These are phyloP conservation scores for Phytophthora melonis DNA, from an alignment of 352 stramenopile species.

Conservation along the genomic window DNA sequence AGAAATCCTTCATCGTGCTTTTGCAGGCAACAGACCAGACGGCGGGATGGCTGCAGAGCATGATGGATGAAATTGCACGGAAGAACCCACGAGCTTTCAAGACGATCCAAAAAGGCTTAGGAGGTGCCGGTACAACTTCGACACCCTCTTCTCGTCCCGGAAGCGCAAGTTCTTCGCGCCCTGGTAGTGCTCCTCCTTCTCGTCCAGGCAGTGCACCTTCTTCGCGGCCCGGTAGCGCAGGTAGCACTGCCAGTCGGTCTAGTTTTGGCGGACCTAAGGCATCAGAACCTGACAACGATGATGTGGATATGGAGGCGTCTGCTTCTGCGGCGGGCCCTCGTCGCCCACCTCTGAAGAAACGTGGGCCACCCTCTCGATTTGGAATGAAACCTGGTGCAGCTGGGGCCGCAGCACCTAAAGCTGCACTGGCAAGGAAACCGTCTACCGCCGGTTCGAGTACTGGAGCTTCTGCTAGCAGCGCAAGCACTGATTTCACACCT, in stretches of 20 bases:
- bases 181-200: slow-evolving; percentile 32
- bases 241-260: slow-evolving; percentile 36
- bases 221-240: slow-evolving; percentile 42
- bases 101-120: slow-evolving; percentile 64
- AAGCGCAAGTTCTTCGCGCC: slow-evolving; percentile 43
- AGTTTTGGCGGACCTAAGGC: slow-evolving; percentile 27
- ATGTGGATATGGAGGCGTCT: slow-evolving; percentile 46
- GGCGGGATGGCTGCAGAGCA: slow-evolving; percentile 58
- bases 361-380: slow-evolving; percentile 59
- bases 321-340: slow-evolving; percentile 14
- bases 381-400: slow-evolving; percentile 51
- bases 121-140: slow-evolving; percentile 21
- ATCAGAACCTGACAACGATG: slow-evolving; percentile 23
- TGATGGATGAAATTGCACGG: slow-evolving; percentile 70
- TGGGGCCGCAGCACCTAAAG: slow-evolving; percentile 31
- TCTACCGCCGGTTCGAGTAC: slow-evolving; percentile 14
- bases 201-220: slow-evolving; percentile 39
- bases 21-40: slow-evolving; percentile 64
- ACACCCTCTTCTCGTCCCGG: slow-evolving; percentile 43
- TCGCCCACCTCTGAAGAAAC: slow-evolving; percentile 52
- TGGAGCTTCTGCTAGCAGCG: slow-evolving; percentile 25
- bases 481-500: slow-evolving; percentile 64
- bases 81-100: slow-evolving; percentile 84
- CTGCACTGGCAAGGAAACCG: slow-evolving; percentile 42
- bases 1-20: slow-evolving; percentile 70